Evolutionary conservation across 306 rosid species (phyloP).

Genomic region (Rosa rugosa): DNA sequence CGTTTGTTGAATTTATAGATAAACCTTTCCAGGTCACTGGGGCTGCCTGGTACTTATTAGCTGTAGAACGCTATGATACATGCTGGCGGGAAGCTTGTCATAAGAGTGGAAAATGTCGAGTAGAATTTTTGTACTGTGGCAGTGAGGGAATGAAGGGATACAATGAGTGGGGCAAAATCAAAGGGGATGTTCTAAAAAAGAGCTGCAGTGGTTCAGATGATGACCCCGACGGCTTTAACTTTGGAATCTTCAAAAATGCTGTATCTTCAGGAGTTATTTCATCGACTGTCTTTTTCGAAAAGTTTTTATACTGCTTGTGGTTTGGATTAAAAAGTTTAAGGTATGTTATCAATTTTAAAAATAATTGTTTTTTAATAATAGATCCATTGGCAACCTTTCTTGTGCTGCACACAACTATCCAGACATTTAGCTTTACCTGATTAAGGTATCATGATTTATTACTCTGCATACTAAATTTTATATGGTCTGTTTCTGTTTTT

Average conservation of each 20-base stretch:
- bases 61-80: constrained; percentile 71
- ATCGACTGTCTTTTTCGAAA: constrained; percentile 53
- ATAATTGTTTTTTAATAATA: not conserved
- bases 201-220: constrained; percentile 40
- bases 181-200: constrained; percentile 38
- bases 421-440: not conserved
- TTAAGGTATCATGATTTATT: not conserved
- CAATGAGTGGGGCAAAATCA: constrained; percentile 46
- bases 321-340: constrained; percentile 93
- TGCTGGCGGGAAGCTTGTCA: constrained; percentile 72
- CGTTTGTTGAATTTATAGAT: not conserved
- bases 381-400: not conserved
- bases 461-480: too few relatives aligned
- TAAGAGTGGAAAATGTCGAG: constrained; percentile 33
- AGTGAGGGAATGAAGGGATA: constrained; percentile 42
- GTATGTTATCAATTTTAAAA: constrained; percentile 23
- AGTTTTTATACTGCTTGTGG: constrained; percentile 82
- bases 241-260: constrained; percentile 72
- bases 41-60: constrained; percentile 79
- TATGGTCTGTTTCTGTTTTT: not conserved
- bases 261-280: constrained; percentile 51
- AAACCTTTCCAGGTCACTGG: constrained; percentile 59
- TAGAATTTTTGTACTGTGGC: constrained; percentile 61
- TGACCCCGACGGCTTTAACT: constrained; percentile 40
- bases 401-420: not conserved